Evolutionary conservation across 306 rosid species (phyloP).

Genomic region (Cucurbita maxima): DNA sequence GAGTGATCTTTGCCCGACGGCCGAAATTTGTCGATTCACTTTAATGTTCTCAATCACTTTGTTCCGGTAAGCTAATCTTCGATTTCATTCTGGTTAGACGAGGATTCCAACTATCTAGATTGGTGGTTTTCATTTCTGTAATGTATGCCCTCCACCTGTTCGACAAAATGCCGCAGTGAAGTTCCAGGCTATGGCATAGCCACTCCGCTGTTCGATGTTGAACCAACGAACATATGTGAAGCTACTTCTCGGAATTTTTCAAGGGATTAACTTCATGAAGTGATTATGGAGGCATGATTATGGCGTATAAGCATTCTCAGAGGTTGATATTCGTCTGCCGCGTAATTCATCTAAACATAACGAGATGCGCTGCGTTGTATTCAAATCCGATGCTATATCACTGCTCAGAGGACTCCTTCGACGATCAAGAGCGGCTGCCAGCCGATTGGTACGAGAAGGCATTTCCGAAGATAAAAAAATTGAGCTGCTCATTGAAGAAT

Average conservation of each 20-base stretch:
- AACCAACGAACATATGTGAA: neutral
- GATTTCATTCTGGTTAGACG: neutral
- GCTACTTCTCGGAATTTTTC: neutral
- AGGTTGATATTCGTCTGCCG: neutral
- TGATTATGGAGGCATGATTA: neutral
- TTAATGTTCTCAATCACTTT: neutral
- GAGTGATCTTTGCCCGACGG: too few relatives aligned
- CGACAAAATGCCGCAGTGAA: constrained; percentile 15
- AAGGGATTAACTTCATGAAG: neutral
- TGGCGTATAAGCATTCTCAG: neutral
- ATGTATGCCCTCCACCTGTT: constrained; percentile 12
- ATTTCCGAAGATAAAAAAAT: constrained; percentile 26
- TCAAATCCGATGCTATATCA: constrained; percentile 33
- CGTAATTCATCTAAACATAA: constrained; percentile 12
- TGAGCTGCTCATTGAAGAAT: constrained; percentile 29
- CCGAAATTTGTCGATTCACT: too few relatives aligned
- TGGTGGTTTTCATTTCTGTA: neutral
- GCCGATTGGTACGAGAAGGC: constrained; percentile 35
- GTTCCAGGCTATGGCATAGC: neutral
- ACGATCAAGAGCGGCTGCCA: constrained; percentile 16
- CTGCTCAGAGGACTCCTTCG: constrained; percentile 23
- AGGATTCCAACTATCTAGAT: neutral
- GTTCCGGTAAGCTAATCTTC: neutral
- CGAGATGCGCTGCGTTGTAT: constrained; percentile 17
- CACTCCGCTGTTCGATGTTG: neutral